Conservation (phyloP, 2,329 filamentous ascomycete species). For the Cercospora berteroae region DNA sequence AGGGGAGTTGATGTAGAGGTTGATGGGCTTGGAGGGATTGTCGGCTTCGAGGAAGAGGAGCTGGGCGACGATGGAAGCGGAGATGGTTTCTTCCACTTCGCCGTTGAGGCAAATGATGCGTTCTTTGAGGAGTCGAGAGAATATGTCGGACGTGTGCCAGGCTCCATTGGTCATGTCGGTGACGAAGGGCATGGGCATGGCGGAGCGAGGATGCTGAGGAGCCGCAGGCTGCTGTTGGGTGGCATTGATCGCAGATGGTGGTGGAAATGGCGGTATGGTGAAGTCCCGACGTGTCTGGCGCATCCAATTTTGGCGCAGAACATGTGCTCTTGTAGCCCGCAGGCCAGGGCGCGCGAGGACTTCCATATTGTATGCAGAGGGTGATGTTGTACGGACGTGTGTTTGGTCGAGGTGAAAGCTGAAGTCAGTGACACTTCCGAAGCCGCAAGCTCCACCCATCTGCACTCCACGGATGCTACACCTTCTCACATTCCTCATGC, state of each 20-base stretch:
- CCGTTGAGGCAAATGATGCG: constrained; percentile 93
- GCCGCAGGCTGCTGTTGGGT: neutral
- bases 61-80: constrained; percentile 92
- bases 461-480: neutral
- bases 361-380: constrained; percentile 23
- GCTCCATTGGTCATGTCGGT: constrained; percentile 48
- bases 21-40: constrained; percentile 89
- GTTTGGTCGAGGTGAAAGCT: neutral
- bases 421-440: constrained; percentile 2
- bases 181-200: constrained; percentile 47
- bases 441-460: neutral
- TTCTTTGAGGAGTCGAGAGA: constrained; percentile 59
- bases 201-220: constrained; percentile 21
- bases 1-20: constrained; percentile 96
- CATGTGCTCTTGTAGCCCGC: constrained; percentile 27
- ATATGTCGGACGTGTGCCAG: constrained; percentile 53
- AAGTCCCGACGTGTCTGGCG: constrained; percentile 4
- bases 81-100: constrained; percentile 82
- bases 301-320: constrained; percentile 19
- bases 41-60: constrained; percentile 98
- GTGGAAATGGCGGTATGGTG: neutral
- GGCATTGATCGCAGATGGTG: constrained; percentile 5
- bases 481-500: constrained; percentile 2
- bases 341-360: constrained; percentile 27
- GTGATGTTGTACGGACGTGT: neutral